Conservation (phyloP, 2,329 filamentous ascomycete genomes). For the Scytalidium lignicola region DNA sequence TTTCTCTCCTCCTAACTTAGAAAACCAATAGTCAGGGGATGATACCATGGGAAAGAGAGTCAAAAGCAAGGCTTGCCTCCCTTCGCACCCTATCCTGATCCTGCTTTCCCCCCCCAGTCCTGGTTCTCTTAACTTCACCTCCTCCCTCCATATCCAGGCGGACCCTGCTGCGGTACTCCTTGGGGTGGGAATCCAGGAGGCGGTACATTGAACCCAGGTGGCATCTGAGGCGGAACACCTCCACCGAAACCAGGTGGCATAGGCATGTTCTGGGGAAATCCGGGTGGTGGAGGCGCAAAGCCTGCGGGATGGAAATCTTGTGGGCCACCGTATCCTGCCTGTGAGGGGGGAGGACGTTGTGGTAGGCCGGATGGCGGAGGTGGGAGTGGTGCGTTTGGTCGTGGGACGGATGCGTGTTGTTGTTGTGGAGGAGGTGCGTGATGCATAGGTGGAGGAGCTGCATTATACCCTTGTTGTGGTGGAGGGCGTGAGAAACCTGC, state of each 20-base stretch:
- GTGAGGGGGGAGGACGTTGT: constrained; percentile 64
- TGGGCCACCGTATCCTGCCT: constrained; percentile 63
- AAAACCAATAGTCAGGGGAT: neutral
- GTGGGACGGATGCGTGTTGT: constrained; percentile 3
- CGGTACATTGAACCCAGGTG: constrained; percentile 5
- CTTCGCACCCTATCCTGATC: neutral
- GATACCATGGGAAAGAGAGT: neutral
- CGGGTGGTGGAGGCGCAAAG: constrained; percentile 42
- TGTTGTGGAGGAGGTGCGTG: constrained; percentile 25
- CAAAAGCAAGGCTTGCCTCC: neutral
- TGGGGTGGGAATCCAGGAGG: constrained; percentile 11
- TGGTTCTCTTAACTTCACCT: constrained; percentile 6
- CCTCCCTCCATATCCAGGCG: constrained; percentile 24
- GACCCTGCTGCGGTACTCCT: constrained; percentile 22
- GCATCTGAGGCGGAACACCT: constrained; percentile 8
- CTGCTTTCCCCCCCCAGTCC: neutral
- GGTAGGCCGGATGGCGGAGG: constrained; percentile 51
- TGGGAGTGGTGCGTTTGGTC: constrained; percentile 48
- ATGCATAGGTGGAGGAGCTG: constrained; percentile 8
- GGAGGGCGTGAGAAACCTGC: neutral
- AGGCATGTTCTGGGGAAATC: constrained; percentile 34
- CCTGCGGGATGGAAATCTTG: constrained; percentile 41
- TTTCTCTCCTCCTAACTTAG: too few species aligned
- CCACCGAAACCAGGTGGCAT: constrained; percentile 26
- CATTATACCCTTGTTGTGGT: constrained; percentile 24